A percentile compares a stretch with the other conserved stretches of the same genome.
phyloP scores from a whole-genome alignment of 148 eudicot species.

The Tetragonia tetragonoides region DNA sequence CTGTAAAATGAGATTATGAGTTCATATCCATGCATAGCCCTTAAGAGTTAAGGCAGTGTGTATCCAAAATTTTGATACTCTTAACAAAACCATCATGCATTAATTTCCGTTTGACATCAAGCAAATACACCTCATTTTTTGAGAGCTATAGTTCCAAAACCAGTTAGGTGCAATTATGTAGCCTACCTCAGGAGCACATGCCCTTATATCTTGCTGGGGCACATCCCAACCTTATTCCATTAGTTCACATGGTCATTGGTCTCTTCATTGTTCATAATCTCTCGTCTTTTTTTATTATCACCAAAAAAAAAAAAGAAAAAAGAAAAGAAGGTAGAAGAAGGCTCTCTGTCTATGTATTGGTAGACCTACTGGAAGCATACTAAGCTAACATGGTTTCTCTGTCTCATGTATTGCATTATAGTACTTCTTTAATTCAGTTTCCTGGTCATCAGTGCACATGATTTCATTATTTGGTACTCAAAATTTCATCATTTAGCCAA shows the following conservation, averaged over 20 bases:
- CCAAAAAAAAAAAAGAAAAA: neutral
- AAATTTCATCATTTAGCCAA: slow-evolving; percentile 11
- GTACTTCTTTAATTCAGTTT: neutral
- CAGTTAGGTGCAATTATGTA: neutral
- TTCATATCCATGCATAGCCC: neutral
- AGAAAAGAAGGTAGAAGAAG: neutral
- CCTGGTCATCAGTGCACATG: slow-evolving; percentile 23
- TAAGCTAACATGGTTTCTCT: slow-evolving; percentile 13
- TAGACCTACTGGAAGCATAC: neutral
- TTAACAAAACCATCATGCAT: slow-evolving; percentile 3
- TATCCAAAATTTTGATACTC: neutral
- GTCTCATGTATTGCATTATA: neutral
- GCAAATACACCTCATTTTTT: neutral
- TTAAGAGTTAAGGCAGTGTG: neutral
- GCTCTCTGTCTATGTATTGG: slow-evolving; percentile 10
- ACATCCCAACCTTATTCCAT: slow-evolving; percentile 28
- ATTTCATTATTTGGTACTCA: slow-evolving; percentile 17
- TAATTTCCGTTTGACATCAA: neutral
- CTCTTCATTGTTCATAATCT: slow-evolving; percentile 10
- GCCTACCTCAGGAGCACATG: slow-evolving; percentile 21
- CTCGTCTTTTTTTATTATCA: neutral
- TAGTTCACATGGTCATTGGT: slow-evolving; percentile 28
- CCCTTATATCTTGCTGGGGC: slow-evolving; percentile 10
- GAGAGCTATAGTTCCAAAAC: neutral
- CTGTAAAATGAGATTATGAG: neutral